Evolutionary conservation across 306 rosid genomes (phyloP), one percentile per base, ranked within the genome.

Genomic region (Crotalaria pallida): DNA sequence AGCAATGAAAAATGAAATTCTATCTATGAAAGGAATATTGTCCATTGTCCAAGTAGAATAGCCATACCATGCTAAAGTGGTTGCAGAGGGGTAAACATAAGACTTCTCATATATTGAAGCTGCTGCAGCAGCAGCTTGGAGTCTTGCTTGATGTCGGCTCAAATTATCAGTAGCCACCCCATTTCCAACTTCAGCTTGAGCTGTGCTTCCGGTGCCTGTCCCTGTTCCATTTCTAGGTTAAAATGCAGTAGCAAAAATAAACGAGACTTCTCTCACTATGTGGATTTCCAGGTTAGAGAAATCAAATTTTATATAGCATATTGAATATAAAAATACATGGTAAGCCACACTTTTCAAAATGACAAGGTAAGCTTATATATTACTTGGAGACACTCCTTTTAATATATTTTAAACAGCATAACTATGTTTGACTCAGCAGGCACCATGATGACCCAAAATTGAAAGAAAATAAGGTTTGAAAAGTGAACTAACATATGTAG

Each of bases 41-140:
- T n/a, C n/a, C n/a, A 43, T 48, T 64, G 67, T 23, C 40, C 23
- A 23, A 62, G 61, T 45, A 59, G 61, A 59, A 80, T 10, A 5
- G 16, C 1, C 86, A 53, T 95, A 95, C 99, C 97, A 81, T 53
- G 44, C 92, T 76, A 80, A 72, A 34, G 95, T 76, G 77, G 79
- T 79, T 76, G 89, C 79, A 44, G 87, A 80, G 11, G 87, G 87
- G 55, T 80, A 83, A n/a, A 83, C 84, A 57, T 76, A 83, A 78
- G 98, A 94, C 72, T 87, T 94, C 88, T 88, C 96, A 73, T 94
- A 94, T 71, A 88, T 77, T 36, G 96, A 83, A 62, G 98, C 98
- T 33, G 98, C 96, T 2, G 94, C 87, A 18, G 96, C 96, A 11
- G 95, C 96, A 58, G 98, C 95, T 83, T 58, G 97, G 58, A 88